phyloP scores from a whole-genome alignment of 768 basidiomycete genomes.

The Chlorophyllum brunneum region DNA sequence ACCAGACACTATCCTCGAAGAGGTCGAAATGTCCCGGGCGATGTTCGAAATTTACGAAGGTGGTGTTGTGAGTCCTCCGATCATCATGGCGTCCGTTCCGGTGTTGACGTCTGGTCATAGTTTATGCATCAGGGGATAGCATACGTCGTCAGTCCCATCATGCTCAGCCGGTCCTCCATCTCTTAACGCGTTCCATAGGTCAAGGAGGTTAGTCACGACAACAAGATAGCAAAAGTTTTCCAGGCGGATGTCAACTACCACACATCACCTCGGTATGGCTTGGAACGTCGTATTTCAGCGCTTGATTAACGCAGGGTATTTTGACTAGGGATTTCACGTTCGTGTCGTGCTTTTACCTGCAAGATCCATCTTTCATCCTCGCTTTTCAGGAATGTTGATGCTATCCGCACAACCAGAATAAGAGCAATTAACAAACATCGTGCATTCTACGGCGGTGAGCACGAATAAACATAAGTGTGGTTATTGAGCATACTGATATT shows the following conservation, averaged over 20 bases:
- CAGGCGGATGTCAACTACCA: conserved; percentile 82
- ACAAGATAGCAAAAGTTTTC: conserved; percentile 63
- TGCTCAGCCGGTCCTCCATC: not conserved
- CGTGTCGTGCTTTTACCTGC: conserved; percentile 18
- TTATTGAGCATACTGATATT: not conserved
- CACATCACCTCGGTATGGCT: conserved; percentile 59
- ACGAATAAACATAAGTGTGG: not conserved
- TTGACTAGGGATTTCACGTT: conserved; percentile 69
- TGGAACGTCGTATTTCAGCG: not conserved
- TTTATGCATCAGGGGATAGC: conserved; percentile 88
- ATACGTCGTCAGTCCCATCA: conserved; percentile 54
- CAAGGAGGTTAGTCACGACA: conserved; percentile 77
- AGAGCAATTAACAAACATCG: conserved; percentile 56
- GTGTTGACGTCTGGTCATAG: conserved; percentile 27
- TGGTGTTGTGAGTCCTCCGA: conserved; percentile 55
- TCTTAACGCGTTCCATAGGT: conserved; percentile 38
- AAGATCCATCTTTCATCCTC: not conserved
- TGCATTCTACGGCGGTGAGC: conserved; percentile 71
- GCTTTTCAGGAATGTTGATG: conserved; percentile 66
- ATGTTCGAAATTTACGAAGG: conserved; percentile 90
- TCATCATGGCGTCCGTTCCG: not conserved
- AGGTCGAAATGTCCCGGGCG: conserved; percentile 78
- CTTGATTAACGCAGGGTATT: not conserved
- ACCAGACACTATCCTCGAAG: conserved; percentile 58
- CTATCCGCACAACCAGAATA: conserved; percentile 72